phyloP scores from a whole-genome alignment of 108 stramenopile genomes.

The Aureococcus anophagefferens region DNA sequence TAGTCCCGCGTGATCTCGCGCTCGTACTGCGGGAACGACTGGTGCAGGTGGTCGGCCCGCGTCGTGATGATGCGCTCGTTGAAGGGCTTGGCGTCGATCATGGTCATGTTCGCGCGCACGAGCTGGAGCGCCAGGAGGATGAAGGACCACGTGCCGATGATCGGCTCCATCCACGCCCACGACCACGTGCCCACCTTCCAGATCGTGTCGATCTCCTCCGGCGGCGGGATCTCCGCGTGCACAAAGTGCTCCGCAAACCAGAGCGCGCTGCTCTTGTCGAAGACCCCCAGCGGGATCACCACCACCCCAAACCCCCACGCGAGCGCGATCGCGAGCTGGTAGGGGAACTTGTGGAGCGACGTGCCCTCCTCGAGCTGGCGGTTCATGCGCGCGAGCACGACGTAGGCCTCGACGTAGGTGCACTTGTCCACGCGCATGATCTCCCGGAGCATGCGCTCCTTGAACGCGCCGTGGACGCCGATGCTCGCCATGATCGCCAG shows the following conservation, averaged over 20 bases:
- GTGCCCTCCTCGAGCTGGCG: background rate
- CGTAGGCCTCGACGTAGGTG: background rate
- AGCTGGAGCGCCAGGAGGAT: conserved; percentile 16
- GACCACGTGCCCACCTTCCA: conserved; percentile 18
- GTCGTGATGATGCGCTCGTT: background rate
- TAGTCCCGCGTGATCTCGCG: background rate
- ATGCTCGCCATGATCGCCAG: background rate
- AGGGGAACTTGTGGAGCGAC: background rate
- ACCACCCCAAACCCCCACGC: background rate
- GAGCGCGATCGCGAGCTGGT: background rate
- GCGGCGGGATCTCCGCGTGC: background rate
- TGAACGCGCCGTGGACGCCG: background rate
- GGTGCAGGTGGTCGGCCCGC: background rate
- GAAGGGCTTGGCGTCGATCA: conserved; percentile 1
- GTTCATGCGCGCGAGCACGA: conserved; percentile 3
- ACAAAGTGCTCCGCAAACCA: conserved; percentile 5
- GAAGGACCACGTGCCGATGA: conserved; percentile 23
- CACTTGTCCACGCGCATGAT: conserved; percentile 7
- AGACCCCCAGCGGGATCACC: conserved; percentile 1
- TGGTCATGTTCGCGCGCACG: conserved; percentile 8
- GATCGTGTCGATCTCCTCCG: conserved; percentile 6
- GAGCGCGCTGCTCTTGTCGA: conserved; percentile 6
- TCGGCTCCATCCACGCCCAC: conserved; percentile 30
- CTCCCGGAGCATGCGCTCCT: background rate
- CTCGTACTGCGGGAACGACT: background rate